Percentiles rank a stretch among this genome's conserved stretches.
Evolutionary conservation across 176 grass and related monocot genomes (phyloP).

Genomic region (Themeda triandra): DNA sequence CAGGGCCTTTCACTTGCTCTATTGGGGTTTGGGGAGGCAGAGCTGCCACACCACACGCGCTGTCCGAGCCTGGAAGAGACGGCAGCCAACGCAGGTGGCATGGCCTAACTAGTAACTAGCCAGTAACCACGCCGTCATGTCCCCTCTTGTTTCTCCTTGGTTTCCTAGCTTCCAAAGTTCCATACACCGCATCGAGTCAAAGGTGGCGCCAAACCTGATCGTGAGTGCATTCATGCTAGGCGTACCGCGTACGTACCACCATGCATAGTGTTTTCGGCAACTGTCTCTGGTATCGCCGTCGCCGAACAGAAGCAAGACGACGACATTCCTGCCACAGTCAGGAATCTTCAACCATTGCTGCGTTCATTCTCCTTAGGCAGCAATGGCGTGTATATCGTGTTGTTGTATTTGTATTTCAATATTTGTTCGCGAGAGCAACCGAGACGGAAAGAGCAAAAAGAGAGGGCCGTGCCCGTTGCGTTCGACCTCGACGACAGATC

Average conservation of each 20-base stretch:
- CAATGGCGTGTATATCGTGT: background rate
- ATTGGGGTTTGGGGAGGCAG: background rate
- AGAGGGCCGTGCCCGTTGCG: no score
- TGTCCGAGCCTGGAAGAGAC: background rate
- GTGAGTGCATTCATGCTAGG: background rate
- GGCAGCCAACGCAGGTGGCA: background rate
- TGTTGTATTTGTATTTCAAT: no score
- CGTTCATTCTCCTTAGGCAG: background rate
- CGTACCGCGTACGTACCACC: no score
- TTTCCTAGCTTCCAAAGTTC: background rate
- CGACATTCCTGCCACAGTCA: background rate
- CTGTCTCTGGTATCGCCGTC: background rate
- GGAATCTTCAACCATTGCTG: background rate
- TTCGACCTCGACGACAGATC: background rate
- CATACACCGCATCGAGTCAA: background rate
- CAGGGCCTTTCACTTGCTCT: background rate
- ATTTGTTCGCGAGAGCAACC: background rate
- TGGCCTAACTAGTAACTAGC: constrained; percentile 4
- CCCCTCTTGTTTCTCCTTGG: background rate
- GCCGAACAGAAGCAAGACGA: background rate
- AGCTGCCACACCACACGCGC: background rate
- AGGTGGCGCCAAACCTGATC: background rate
- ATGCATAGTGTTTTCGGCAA: background rate
- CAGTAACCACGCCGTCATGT: background rate
- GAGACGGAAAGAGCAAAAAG: background rate